A percentile compares a stretch with the other conserved stretches of the same genome.
Conservation (phyloP, 192 early-diverging fungal species). For the Linnemannia schmuckeri region DNA sequence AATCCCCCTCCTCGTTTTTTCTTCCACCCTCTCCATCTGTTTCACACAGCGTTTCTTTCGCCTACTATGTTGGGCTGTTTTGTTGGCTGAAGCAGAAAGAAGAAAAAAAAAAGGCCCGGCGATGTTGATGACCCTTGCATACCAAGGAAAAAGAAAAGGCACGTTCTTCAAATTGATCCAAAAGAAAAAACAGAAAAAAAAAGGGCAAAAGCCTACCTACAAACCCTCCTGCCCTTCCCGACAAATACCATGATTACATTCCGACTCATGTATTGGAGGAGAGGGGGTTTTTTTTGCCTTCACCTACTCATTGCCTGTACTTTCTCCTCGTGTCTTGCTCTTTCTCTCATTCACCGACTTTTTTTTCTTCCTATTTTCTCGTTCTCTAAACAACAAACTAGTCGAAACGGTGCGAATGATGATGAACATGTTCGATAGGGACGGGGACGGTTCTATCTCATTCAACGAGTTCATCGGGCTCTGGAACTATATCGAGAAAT, state of each 20-base stretch:
- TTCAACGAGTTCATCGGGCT: slow-evolving; percentile 77
- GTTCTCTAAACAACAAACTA: background rate
- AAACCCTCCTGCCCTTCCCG: background rate
- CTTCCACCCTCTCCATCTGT: background rate
- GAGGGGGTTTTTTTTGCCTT: background rate
- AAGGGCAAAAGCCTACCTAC: background rate
- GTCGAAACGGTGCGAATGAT: slow-evolving; percentile 79
- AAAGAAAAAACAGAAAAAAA: background rate
- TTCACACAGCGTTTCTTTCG: background rate
- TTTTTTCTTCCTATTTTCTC: background rate
- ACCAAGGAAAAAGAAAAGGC: background rate
- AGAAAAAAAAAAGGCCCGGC: background rate
- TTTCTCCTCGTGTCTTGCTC: background rate
- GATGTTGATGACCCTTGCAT: background rate
- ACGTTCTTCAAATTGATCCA: background rate
- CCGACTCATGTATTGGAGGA: background rate
- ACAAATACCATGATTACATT: background rate
- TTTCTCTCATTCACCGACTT: background rate
- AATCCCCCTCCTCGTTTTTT: background rate
- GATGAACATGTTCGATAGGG: slow-evolving; percentile 74
- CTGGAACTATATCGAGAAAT: slow-evolving; percentile 80
- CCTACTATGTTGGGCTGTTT: background rate
- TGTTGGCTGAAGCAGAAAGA: background rate
- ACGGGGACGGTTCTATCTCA: slow-evolving; percentile 70
- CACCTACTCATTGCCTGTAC: background rate